phyloP scores from a whole-genome alignment of 192 early-diverging fungal species.

The Podila epigama region DNA sequence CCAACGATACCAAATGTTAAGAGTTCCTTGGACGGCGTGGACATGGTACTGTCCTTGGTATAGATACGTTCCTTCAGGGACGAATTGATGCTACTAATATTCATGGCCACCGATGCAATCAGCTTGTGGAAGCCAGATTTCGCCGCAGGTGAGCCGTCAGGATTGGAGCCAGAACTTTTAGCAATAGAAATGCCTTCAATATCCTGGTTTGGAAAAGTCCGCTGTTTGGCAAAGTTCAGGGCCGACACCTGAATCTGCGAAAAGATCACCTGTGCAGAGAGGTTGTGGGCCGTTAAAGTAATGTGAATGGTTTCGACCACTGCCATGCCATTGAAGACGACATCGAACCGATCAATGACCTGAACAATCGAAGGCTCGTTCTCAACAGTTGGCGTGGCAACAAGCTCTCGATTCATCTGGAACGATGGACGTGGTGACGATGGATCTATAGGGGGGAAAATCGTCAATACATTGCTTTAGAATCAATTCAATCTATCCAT shows the following conservation, averaged over 20 bases:
- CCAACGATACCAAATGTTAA: constrained; percentile 53
- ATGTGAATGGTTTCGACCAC: constrained; percentile 52
- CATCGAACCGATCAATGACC: constrained; percentile 49
- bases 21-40: constrained; percentile 32
- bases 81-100: constrained; percentile 51
- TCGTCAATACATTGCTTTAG: neutral
- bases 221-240: constrained; percentile 52
- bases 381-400: neutral
- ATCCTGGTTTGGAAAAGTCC: constrained; percentile 27
- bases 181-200: constrained; percentile 41
- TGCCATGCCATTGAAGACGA: constrained; percentile 55
- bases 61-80: constrained; percentile 36
- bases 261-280: constrained; percentile 48
- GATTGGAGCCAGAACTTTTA: constrained; percentile 42
- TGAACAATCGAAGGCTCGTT: constrained; percentile 25
- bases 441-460: constrained; percentile 6
- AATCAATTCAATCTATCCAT: neutral
- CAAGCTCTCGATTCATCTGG: constrained; percentile 31
- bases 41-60: constrained; percentile 33
- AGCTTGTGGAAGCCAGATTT: constrained; percentile 36
- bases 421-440: constrained; percentile 39
- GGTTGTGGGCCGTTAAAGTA: constrained; percentile 54
- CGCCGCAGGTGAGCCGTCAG: constrained; percentile 28
- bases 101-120: constrained; percentile 47
- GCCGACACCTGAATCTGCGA: constrained; percentile 54